These are phyloP conservation scores for Gaeumannomyces tritici DNA, from an alignment of 2,329 filamentous ascomycete species.

Conservation along the genomic window DNA sequence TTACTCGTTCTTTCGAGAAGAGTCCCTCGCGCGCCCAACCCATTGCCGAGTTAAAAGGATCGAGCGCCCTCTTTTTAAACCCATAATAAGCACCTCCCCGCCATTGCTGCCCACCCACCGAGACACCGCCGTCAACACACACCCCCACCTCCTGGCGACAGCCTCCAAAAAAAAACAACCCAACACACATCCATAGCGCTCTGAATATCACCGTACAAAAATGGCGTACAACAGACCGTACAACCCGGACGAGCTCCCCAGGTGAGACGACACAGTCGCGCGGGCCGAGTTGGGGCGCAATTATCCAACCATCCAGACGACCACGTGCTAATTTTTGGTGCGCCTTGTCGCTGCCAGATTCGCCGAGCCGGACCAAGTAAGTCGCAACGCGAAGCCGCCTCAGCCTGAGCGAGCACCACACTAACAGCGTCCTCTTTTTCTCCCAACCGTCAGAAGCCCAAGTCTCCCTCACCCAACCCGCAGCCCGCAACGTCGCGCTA, in stretches of 20 bases:
- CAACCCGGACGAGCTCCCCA: conserved; percentile 90
- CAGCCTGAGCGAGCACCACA: conserved; percentile 4
- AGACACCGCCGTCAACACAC: neutral
- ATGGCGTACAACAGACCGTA: conserved; percentile 95
- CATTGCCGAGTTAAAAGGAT: neutral
- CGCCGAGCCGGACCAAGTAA: conserved; percentile 38
- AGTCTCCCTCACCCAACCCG: conserved; percentile 11
- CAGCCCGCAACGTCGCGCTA: conserved; percentile 27
- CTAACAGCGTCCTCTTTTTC: conserved; percentile 4
- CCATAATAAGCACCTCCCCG: neutral
- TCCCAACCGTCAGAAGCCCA: conserved; percentile 12
- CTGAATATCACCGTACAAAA: neutral
- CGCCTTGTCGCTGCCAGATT: conserved; percentile 25
- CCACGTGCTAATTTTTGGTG: conserved; percentile 1
- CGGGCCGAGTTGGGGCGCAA: neutral
- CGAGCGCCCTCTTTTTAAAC: neutral
- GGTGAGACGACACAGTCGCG: conserved; percentile 42
- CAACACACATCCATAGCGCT: neutral
- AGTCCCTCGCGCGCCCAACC: neutral
- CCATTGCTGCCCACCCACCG: neutral
- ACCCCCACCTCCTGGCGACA: neutral
- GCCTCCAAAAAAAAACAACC: neutral
- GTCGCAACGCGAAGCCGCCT: conserved; percentile 11
- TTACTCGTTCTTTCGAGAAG: neutral
- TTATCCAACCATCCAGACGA: neutral